These are phyloP conservation scores for Trichoderma pleuroti DNA, from an alignment of 2,329 filamentous ascomycete genomes.

Conservation along the genomic window DNA sequence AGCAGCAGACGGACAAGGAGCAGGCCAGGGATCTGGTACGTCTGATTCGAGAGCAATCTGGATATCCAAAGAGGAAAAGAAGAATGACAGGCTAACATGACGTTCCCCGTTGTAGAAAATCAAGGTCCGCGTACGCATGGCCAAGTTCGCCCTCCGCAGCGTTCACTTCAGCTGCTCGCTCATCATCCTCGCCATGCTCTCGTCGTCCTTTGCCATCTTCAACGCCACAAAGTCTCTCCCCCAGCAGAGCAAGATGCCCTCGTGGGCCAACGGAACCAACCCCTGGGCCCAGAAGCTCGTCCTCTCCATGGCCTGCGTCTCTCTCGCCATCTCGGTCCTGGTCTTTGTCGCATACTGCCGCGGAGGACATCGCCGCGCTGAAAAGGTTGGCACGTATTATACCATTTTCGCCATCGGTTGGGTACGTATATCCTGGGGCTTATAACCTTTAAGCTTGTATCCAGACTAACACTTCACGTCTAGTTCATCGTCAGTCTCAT, in stretches of 20 bases:
- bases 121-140: slow-evolving; percentile 85
- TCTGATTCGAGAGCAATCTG: slow-evolving; percentile 22
- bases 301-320: slow-evolving; percentile 73
- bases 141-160: slow-evolving; percentile 90
- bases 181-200: slow-evolving; percentile 87
- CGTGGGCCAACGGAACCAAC: slow-evolving; percentile 73
- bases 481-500: slow-evolving; percentile 83
- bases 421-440: slow-evolving; percentile 32
- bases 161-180: slow-evolving; percentile 97
- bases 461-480: not conserved
- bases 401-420: slow-evolving; percentile 89
- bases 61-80: not conserved
- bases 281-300: slow-evolving; percentile 87
- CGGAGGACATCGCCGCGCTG: slow-evolving; percentile 81
- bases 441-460: not conserved
- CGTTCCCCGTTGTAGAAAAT: slow-evolving; percentile 62
- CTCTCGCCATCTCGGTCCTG: slow-evolving; percentile 71
- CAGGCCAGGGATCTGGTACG: slow-evolving; percentile 85
- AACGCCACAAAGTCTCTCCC: slow-evolving; percentile 76
- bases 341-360: slow-evolving; percentile 85
- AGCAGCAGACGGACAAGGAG: slow-evolving; percentile 76
- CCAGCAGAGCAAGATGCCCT: slow-evolving; percentile 71
- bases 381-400: slow-evolving; percentile 94
- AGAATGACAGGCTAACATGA: not conserved
- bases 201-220: slow-evolving; percentile 88